Percentiles rank a stretch among this genome's conserved stretches.
Conservation (phyloP, 2,329 filamentous ascomycete genomes). For the Colletotrichum truncatum region DNA sequence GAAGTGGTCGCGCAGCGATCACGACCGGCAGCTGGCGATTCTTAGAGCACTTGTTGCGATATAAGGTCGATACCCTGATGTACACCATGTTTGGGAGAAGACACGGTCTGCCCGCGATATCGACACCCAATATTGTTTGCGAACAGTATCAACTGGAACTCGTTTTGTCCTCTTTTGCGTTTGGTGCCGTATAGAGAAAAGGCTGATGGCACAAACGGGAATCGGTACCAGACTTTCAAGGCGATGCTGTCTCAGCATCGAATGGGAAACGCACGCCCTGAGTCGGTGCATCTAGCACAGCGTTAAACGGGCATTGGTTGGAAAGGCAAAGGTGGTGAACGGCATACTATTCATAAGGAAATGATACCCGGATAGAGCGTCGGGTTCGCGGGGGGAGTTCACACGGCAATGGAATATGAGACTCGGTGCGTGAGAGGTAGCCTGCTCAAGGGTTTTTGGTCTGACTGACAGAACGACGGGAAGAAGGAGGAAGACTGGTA, state of each 20-base stretch:
- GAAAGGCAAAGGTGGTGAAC: not conserved
- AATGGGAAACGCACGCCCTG: not conserved
- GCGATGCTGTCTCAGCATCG: not conserved
- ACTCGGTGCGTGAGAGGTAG: not conserved
- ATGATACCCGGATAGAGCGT: conserved; percentile 30
- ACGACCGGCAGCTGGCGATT: conserved; percentile 15
- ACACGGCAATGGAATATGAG: not conserved
- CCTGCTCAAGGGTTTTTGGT: not conserved
- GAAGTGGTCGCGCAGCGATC: conserved; percentile 72
- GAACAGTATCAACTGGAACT: not conserved
- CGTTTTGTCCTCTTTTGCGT: not conserved
- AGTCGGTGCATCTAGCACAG: not conserved
- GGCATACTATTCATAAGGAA: conserved; percentile 8
- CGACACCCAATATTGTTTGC: not conserved
- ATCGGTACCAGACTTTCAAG: not conserved
- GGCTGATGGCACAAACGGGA: too few species aligned
- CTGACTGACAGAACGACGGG: not conserved
- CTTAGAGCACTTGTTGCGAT: conserved; percentile 11
- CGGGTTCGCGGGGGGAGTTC: conserved; percentile 16
- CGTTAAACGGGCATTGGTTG: not conserved
- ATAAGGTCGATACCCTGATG: conserved; percentile 32
- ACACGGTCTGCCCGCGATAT: not conserved
- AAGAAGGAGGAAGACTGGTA: not conserved
- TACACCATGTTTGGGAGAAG: conserved; percentile 6
- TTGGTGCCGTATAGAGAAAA: too few species aligned